phyloP scores from a whole-genome alignment of 75 land plant genomes.

The Adiantum capillusveneris region DNA sequence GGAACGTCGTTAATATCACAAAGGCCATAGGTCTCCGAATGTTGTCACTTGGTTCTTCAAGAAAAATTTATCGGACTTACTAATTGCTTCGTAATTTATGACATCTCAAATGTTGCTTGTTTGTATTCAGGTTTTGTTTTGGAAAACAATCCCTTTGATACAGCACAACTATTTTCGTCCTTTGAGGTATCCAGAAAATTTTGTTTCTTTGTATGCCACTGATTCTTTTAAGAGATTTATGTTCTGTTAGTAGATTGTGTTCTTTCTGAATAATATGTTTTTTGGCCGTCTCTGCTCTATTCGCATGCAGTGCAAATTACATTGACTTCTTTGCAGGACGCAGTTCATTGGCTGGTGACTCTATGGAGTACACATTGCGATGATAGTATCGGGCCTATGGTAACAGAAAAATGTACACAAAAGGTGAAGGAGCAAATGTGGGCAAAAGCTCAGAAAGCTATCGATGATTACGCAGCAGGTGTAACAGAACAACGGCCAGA shows the following conservation, averaged over 20 bases:
- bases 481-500: conserved; percentile 21
- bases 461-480: conserved; percentile 18
- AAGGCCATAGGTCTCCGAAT: no score
- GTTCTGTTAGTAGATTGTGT: no score
- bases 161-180: conserved; percentile 21
- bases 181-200: conserved; percentile 16
- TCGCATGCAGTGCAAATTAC: no score
- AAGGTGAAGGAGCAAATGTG: conserved; percentile 13
- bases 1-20: no score
- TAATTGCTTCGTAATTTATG: no score
- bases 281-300: no score
- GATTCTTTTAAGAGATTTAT: no score
- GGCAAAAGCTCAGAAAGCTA: conserved; percentile 13
- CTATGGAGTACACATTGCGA: conserved; percentile 22
- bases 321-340: conserved; percentile 32
- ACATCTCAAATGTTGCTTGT: no score
- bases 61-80: no score
- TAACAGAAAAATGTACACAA: conserved; percentile 12
- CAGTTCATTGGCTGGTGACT: conserved; percentile 18
- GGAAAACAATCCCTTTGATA: conserved; percentile 33
- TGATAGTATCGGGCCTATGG: neutral
- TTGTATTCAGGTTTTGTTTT: conserved; percentile 31
- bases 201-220: no score
- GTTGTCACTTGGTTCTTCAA: no score
- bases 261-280: neutral